Conservation (phyloP, 1,139 yeast species). For the Saccharomyces hybrid region DNA sequence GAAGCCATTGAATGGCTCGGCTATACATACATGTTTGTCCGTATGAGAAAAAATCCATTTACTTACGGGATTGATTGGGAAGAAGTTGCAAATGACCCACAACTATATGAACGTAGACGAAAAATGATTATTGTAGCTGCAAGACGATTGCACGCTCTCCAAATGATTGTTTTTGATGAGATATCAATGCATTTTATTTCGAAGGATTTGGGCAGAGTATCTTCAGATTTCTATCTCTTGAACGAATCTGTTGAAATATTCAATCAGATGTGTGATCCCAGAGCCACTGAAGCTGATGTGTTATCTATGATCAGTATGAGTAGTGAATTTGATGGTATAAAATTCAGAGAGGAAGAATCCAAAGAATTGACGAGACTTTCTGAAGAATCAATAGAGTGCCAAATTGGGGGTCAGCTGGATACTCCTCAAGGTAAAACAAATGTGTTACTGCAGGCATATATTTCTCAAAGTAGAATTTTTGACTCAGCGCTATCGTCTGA, state of each 20-base stretch:
- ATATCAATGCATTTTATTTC: slow-evolving; percentile 70
- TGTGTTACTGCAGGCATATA: slow-evolving; percentile 76
- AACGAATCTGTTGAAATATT: slow-evolving; percentile 84
- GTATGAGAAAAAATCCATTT: slow-evolving; percentile 92
- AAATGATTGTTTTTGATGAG: slow-evolving; percentile 91
- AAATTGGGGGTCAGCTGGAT: slow-evolving; percentile 70
- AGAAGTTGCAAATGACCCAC: slow-evolving; percentile 76
- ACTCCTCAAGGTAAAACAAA: slow-evolving; percentile 83
- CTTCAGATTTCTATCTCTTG: slow-evolving; percentile 84
- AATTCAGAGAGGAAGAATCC: slow-evolving; percentile 81
- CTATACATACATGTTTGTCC: slow-evolving; percentile 84
- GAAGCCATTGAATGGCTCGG: slow-evolving; percentile 97
- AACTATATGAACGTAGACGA: slow-evolving; percentile 63
- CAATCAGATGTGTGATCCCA: slow-evolving; percentile 74
- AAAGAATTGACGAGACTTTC: slow-evolving; percentile 58
- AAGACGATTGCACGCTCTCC: slow-evolving; percentile 67
- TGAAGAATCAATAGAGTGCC: slow-evolving; percentile 65
- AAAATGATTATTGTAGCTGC: slow-evolving; percentile 76
- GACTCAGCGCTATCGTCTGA: slow-evolving; percentile 84
- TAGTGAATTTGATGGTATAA: slow-evolving; percentile 86
- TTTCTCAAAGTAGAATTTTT: slow-evolving; percentile 62
- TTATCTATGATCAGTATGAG: slow-evolving; percentile 86
- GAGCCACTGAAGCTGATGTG: slow-evolving; percentile 88
- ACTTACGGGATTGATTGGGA: slow-evolving; percentile 90
- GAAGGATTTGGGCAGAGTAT: slow-evolving; percentile 87